phyloP scores from a whole-genome alignment of 805 yeast genomes.

The Candida koratica region DNA sequence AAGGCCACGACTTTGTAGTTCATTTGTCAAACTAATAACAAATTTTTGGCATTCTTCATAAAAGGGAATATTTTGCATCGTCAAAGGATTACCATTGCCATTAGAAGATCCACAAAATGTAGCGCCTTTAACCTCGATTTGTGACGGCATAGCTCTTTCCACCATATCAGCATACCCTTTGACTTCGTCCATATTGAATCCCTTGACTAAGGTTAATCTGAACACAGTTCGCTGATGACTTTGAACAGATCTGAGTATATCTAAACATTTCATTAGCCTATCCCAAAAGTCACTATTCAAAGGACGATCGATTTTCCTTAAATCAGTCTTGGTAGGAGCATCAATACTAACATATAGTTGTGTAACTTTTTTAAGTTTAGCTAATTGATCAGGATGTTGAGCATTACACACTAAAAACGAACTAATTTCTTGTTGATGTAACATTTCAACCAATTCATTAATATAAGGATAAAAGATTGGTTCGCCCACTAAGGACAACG shows the following conservation, averaged over 20 bases:
- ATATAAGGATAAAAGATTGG: slow-evolving; percentile 92
- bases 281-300: slow-evolving; percentile 92
- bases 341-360: slow-evolving; percentile 91
- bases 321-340: slow-evolving; percentile 80
- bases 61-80: slow-evolving; percentile 94
- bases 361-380: slow-evolving; percentile 68
- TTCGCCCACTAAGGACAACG: slow-evolving; percentile 88
- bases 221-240: slow-evolving; percentile 85
- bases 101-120: slow-evolving; percentile 89
- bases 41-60: slow-evolving; percentile 84
- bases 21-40: slow-evolving; percentile 59
- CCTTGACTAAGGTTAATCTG: slow-evolving; percentile 85
- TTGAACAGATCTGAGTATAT: slow-evolving; percentile 69
- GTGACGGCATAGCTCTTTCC: slow-evolving; percentile 74
- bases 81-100: slow-evolving; percentile 81
- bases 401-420: slow-evolving; percentile 92
- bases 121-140: slow-evolving; percentile 91
- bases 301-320: slow-evolving; percentile 84
- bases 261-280: slow-evolving; percentile 73
- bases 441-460: slow-evolving; percentile 74
- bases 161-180: slow-evolving; percentile 85
- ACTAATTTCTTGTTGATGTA: slow-evolving; percentile 77
- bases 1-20: slow-evolving; percentile 61
- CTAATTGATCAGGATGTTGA: slow-evolving; percentile 86
- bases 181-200: slow-evolving; percentile 81